Evolutionary conservation across 2,329 filamentous ascomycete species (phyloP), one percentile per base, ranked within the genome.

Genomic region (Colletotrichum euphorbiae): DNA sequence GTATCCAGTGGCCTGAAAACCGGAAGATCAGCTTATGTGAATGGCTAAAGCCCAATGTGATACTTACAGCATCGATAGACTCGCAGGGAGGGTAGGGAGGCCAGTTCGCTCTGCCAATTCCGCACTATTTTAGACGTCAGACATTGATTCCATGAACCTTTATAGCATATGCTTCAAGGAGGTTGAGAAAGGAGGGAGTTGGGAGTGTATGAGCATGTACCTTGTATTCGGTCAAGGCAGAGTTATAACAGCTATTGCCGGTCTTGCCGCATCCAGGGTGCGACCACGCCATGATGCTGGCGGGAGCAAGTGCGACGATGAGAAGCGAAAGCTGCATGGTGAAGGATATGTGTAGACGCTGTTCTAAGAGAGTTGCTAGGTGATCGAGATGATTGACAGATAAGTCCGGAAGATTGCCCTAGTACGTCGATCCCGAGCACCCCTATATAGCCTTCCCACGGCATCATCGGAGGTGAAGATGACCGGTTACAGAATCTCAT

Each of bases 201-300:
- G 3, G 21, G 21, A 21, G 21, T 21, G 21, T 2, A 3, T 21
- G 21, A 21, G 13, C 15, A n/a, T 0, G 0, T n/a, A 33, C 48
- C 48, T 51, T 51, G 4, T 54, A 54, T n/a, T 54, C 50, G 1
- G 38, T 9, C 17, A 54, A n/a, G 9, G 50, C 50, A 0, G 50
- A 38, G 28, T 54, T 54, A 3, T 4, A 38, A 28, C 50, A 38
- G 31, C 50, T 38, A 28, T 54, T 54, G 50, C 50, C 50, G 4
- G 50, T 21, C 50, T 38, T 54, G 50, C 50, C 38, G 50, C 50
- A 54, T 7, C 50, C 50, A 13, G 50, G n/a, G 31, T 54, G 50
- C 1, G 50, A 54, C 50, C 50, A 54, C 28, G n/a, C 50, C 50
- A 54, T 54, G 50, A 54, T 31, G n/a, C 31, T 31, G 12, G 17